Percentiles rank a stretch among this genome's conserved stretches.
These are phyloP conservation scores for Citrus sp. DNA, from an alignment of 345 rosid species.

Conservation along the genomic window DNA sequence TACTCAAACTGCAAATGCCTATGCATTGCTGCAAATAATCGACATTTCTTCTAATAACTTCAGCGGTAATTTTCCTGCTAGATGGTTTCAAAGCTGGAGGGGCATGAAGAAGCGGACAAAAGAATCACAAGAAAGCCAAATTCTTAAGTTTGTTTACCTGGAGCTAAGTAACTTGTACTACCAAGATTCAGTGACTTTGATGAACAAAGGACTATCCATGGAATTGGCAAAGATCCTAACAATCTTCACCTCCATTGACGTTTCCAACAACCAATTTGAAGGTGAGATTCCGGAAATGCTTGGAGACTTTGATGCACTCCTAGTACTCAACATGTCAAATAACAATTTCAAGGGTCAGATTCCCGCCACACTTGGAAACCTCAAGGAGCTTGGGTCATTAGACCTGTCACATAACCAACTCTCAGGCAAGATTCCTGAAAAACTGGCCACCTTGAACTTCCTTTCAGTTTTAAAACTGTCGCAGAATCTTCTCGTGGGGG, in stretches of 20 bases:
- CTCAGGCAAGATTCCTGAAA: conserved; percentile 15
- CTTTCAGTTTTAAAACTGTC: background rate
- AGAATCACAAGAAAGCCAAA: conserved; percentile 10
- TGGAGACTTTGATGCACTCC: background rate
- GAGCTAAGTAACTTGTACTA: background rate
- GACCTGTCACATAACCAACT: conserved; percentile 20
- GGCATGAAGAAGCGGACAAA: conserved; percentile 11
- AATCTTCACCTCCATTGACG: background rate
- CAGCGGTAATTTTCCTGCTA: background rate
- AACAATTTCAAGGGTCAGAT: conserved; percentile 10
- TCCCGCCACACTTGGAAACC: background rate
- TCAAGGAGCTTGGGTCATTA: conserved; percentile 3
- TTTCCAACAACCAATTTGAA: conserved; percentile 13
- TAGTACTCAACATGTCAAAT: conserved; percentile 2
- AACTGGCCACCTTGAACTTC: conserved; percentile 3
- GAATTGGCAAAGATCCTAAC: background rate
- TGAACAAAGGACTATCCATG: background rate
- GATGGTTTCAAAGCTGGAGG: background rate
- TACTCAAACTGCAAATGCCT: background rate
- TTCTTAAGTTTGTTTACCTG: background rate
- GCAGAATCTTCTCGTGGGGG: background rate
- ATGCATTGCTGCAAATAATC: background rate
- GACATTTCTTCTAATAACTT: background rate
- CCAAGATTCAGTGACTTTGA: background rate
- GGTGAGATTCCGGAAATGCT: conserved; percentile 14